Conservation (phyloP, 2,329 filamentous ascomycete genomes). For the Fusarium beomiforme region DNA sequence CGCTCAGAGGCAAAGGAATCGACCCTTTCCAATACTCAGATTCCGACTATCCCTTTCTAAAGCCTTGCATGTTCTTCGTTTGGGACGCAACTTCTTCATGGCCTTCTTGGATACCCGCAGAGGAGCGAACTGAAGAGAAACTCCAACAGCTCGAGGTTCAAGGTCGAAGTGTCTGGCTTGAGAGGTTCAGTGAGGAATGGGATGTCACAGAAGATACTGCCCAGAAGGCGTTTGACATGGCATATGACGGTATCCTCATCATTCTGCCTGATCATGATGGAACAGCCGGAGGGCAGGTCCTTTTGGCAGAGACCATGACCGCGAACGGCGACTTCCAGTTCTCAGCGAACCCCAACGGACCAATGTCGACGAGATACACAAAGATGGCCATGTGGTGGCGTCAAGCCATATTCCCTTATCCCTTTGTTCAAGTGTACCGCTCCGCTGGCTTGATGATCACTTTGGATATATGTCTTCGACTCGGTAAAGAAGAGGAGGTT, state of each 20-base stretch:
- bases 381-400: constrained; percentile 31
- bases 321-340: not conserved
- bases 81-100: constrained; percentile 11
- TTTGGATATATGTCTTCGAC: not conserved
- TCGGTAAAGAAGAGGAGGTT: not conserved
- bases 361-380: not conserved
- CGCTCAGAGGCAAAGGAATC: not conserved
- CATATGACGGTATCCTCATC: not conserved
- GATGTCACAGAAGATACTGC: not conserved
- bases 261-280: constrained; percentile 1
- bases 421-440: constrained; percentile 20
- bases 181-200: constrained; percentile 15
- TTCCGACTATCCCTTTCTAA: not conserved
- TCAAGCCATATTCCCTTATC: constrained; percentile 25
- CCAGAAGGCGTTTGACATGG: constrained; percentile 16
- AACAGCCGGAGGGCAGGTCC: constrained; percentile 1
- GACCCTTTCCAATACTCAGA: not conserved
- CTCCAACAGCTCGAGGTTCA: not conserved
- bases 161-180: constrained; percentile 3
- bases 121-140: not conserved
- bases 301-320: not conserved
- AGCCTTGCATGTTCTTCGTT: constrained; percentile 13
- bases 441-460: constrained; percentile 24
- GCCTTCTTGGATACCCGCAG: not conserved
- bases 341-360: constrained; percentile 13